Evolutionary conservation across 78 protist species (phyloP).

Genomic region (Dictyostelium firmibasis): DNA sequence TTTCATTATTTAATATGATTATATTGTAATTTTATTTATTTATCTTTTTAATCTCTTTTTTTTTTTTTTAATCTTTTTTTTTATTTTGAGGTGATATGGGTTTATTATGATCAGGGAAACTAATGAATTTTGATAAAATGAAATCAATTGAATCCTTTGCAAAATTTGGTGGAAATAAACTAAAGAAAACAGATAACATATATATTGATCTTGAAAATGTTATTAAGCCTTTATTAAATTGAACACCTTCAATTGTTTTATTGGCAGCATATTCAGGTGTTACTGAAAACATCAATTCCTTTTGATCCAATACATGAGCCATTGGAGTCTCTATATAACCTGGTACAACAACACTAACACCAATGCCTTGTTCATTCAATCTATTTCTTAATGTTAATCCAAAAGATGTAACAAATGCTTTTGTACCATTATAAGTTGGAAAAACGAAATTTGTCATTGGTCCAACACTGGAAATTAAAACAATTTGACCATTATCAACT

Average conservation of each 20-base stretch:
- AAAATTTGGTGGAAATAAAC: background rate
- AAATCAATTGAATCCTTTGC: background rate
- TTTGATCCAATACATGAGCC: background rate
- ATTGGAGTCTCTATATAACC: constrained; percentile 33
- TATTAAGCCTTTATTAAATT: background rate
- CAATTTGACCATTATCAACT: constrained; percentile 33
- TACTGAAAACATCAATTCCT: background rate
- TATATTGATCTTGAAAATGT: background rate
- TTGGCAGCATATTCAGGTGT: background rate
- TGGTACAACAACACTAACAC: constrained; percentile 21
- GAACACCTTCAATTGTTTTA: background rate
- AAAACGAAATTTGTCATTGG: background rate
- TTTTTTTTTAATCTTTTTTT: background rate
- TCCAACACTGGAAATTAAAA: constrained; percentile 11
- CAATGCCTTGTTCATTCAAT: constrained; percentile 13
- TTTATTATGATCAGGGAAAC: background rate
- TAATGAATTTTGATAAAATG: background rate
- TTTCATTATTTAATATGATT: too few species aligned
- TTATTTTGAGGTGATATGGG: background rate
- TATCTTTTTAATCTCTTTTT: too few species aligned
- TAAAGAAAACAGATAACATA: background rate
- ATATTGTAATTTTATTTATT: too few species aligned
- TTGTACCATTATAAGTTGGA: background rate
- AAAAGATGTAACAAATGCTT: background rate
- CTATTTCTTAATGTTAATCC: constrained; percentile 13